A percentile compares a stretch with the other conserved stretches of the same genome.
Conservation (phyloP, 371 early-diverging fungal species). For the Rhizomucor miehei region DNA sequence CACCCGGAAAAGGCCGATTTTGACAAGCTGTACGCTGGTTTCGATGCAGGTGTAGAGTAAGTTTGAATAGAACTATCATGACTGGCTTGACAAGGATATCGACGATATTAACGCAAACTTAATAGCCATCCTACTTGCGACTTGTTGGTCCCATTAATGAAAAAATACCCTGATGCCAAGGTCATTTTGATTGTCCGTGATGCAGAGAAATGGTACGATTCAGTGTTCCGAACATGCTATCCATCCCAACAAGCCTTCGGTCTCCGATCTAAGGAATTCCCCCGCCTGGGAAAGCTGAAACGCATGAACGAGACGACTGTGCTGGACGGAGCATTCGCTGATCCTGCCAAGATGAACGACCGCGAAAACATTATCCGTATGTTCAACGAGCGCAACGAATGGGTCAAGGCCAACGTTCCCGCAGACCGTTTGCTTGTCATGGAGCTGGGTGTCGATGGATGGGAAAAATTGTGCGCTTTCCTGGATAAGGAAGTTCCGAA, state of each 20-base stretch:
- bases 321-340: constrained; percentile 17
- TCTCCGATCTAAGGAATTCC: no score
- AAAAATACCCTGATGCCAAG: constrained; percentile 37
- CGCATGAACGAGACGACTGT: constrained; percentile 8
- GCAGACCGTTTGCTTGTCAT: constrained; percentile 22
- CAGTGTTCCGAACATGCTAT: constrained; percentile 23
- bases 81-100: not conserved
- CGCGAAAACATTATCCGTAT: constrained; percentile 16
- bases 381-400: constrained; percentile 24
- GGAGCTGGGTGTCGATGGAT: constrained; percentile 29
- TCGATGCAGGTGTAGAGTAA: constrained; percentile 20
- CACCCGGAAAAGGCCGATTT: constrained; percentile 27
- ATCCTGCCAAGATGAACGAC: constrained; percentile 12
- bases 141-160: constrained; percentile 11
- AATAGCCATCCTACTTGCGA: constrained; percentile 14
- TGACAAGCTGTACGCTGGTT: constrained; percentile 25
- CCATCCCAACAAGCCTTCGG: not conserved
- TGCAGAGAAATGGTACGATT: constrained; percentile 38
- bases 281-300: not conserved
- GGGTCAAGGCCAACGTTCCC: constrained; percentile 27
- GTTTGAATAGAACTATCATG: not conserved
- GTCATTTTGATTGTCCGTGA: constrained; percentile 28
- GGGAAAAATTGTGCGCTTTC: constrained; percentile 15
- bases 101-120: no score
- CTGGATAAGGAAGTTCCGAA: constrained; percentile 14